These are phyloP conservation scores for Sphagnum magellanicum DNA, from an alignment of 228 moss, liverwort and hornwort species.

Conservation along the genomic window DNA sequence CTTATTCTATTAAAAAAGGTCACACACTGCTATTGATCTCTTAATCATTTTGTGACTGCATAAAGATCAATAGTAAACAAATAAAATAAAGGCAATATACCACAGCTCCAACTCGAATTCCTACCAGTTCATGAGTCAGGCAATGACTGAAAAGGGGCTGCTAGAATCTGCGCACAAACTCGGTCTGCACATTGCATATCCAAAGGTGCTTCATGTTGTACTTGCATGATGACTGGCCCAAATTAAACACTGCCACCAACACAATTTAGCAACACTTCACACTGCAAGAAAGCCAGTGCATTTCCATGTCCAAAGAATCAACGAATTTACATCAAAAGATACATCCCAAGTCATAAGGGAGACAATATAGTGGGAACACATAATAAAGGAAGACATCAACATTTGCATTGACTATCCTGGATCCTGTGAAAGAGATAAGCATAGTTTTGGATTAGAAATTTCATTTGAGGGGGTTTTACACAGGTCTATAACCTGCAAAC, in stretches of 20 bases:
- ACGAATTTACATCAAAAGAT: not conserved
- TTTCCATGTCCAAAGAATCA: not conserved
- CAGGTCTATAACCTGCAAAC: too few species aligned
- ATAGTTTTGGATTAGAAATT: too few species aligned
- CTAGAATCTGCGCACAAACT: conserved; percentile 90
- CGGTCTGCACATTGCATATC: conserved; percentile 99
- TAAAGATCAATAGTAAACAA: not conserved
- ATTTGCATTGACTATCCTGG: too few species aligned
- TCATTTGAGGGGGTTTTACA: too few species aligned
- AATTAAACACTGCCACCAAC: not conserved
- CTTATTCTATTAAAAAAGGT: not conserved
- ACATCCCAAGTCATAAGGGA: not conserved
- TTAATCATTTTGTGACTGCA: too few species aligned
- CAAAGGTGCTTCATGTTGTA: conserved; percentile 79
- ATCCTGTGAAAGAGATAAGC: too few species aligned
- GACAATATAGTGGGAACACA: not conserved
- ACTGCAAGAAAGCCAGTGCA: not conserved
- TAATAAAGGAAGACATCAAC: not conserved
- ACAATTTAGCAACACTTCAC: too few species aligned
- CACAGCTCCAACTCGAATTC: not conserved
- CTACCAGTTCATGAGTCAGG: conserved; percentile 85
- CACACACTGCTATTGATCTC: not conserved
- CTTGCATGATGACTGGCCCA: conserved; percentile 89
- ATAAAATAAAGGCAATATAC: not conserved
- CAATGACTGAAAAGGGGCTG: conserved; percentile 40